phyloP scores from a whole-genome alignment of 2,329 filamentous ascomycete species.

The Didymella keratinophila region DNA sequence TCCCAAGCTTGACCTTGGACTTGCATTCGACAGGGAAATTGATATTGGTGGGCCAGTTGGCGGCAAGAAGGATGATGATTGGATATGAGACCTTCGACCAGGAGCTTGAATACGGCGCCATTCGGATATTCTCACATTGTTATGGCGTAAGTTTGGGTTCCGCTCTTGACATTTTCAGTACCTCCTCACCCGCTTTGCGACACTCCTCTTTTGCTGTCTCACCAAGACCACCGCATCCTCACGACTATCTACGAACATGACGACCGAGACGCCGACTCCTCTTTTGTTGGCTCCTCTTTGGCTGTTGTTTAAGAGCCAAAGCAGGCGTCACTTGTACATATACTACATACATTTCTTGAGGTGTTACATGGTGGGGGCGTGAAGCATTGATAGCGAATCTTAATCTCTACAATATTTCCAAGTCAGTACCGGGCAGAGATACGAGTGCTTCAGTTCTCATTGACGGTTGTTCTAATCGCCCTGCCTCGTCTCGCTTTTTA shows the following conservation, averaged over 20 bases:
- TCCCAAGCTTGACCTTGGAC: constrained; percentile 48
- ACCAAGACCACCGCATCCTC: constrained; percentile 3
- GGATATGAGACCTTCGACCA: constrained; percentile 35
- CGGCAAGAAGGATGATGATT: constrained; percentile 41
- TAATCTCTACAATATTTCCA: constrained; percentile 3
- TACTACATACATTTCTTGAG: constrained; percentile 19
- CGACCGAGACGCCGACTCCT: constrained; percentile 20
- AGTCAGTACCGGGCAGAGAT: too few relatives aligned
- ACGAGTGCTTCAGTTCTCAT: too few relatives aligned
- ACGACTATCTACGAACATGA: constrained; percentile 20
- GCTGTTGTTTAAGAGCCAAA: not conserved
- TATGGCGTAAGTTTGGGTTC: not conserved
- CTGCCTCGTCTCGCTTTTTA: too few relatives aligned
- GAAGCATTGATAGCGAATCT: constrained; percentile 16
- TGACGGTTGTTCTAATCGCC: too few relatives aligned
- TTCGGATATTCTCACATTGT: not conserved
- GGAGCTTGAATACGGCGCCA: not conserved
- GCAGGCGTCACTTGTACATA: constrained; percentile 22
- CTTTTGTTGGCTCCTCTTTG: constrained; percentile 3
- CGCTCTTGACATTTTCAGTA: not conserved
- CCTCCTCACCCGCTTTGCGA: not conserved
- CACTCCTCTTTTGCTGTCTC: not conserved
- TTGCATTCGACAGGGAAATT: constrained; percentile 45
- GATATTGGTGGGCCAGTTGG: constrained; percentile 24
- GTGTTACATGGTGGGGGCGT: constrained; percentile 5